phyloP scores from a whole-genome alignment of 371 early-diverging fungal genomes.

The Lichtheimia ramosa region DNA sequence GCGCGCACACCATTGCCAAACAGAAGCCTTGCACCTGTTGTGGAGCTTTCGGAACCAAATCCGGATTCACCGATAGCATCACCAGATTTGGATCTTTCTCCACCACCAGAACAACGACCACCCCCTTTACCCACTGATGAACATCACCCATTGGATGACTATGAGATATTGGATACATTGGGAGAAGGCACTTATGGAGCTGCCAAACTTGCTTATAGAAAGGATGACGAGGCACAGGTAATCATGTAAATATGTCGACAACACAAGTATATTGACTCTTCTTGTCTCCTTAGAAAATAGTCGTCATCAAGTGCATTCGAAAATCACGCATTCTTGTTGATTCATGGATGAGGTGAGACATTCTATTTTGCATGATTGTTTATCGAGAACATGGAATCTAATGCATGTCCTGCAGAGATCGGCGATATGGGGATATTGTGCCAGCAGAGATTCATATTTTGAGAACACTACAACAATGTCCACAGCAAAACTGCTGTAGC shows the following conservation, averaged over 20 bases:
- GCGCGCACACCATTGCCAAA: not conserved
- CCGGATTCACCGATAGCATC: not conserved
- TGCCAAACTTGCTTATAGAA: constrained; percentile 57
- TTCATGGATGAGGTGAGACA: constrained; percentile 57
- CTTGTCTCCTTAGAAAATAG: constrained; percentile 32
- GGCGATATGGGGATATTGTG: constrained; percentile 54
- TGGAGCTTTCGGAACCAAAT: not conserved
- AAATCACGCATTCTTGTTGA: constrained; percentile 67
- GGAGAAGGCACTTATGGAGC: constrained; percentile 79
- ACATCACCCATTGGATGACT: constrained; percentile 47
- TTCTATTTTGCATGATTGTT: too few relatives aligned
- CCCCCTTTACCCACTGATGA: constrained; percentile 9
- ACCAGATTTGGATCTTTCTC: not conserved
- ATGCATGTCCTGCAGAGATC: constrained; percentile 40
- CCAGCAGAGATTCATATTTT: constrained; percentile 74
- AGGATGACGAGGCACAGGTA: constrained; percentile 53
- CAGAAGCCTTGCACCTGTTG: not conserved
- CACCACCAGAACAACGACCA: not conserved
- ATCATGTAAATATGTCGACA: constrained; percentile 11
- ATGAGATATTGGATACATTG: constrained; percentile 57
- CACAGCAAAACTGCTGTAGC: constrained; percentile 62
- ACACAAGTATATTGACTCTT: constrained; percentile 2
- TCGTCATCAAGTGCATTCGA: constrained; percentile 71
- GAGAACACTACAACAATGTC: constrained; percentile 52
- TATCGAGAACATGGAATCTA: too few relatives aligned